Conservation (phyloP, 2,329 filamentous ascomycete genomes). For the Fusarium concolor region DNA sequence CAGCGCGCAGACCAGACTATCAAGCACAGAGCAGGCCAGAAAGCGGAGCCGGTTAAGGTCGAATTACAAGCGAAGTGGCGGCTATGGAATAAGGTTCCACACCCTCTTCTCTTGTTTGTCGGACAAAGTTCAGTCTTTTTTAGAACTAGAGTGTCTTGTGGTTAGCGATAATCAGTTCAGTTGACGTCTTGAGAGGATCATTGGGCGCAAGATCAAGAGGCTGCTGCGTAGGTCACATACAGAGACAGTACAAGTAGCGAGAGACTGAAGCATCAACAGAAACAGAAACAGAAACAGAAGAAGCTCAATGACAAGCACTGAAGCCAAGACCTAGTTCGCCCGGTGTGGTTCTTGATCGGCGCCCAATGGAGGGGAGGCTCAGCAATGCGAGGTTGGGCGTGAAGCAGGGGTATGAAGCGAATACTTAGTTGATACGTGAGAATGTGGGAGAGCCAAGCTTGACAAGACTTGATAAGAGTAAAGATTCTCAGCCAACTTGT, state of each 20-base stretch:
- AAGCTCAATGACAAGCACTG: conserved; percentile 34
- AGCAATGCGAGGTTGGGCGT: conserved; percentile 37
- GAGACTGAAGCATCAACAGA: background rate
- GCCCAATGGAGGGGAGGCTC: conserved; percentile 38
- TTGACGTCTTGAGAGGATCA: conserved; percentile 16
- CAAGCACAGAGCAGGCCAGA: background rate
- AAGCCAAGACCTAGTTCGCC: conserved; percentile 29
- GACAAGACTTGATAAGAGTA: conserved; percentile 20
- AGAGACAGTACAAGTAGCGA: background rate
- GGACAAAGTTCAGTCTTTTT: conserved; percentile 10
- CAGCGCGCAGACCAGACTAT: conserved; percentile 16
- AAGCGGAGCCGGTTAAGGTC: conserved; percentile 39
- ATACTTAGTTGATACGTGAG: conserved; percentile 26
- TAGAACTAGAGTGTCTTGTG: conserved; percentile 9
- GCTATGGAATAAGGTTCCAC: conserved; percentile 46
- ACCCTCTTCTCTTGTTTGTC: conserved; percentile 35
- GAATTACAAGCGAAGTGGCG: conserved; percentile 35
- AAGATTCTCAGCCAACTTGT: background rate
- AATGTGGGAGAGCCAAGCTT: conserved; percentile 9
- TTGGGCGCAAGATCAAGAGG: conserved; percentile 1
- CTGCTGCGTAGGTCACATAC: conserved; percentile 7
- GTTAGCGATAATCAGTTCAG: conserved; percentile 11
- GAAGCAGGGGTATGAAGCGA: conserved; percentile 30
- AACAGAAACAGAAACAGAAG: background rate
- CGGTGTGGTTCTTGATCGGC: conserved; percentile 35